phyloP scores from a whole-genome alignment of 495 filamentous ascomycete genomes.

The Zalerion maritima region DNA sequence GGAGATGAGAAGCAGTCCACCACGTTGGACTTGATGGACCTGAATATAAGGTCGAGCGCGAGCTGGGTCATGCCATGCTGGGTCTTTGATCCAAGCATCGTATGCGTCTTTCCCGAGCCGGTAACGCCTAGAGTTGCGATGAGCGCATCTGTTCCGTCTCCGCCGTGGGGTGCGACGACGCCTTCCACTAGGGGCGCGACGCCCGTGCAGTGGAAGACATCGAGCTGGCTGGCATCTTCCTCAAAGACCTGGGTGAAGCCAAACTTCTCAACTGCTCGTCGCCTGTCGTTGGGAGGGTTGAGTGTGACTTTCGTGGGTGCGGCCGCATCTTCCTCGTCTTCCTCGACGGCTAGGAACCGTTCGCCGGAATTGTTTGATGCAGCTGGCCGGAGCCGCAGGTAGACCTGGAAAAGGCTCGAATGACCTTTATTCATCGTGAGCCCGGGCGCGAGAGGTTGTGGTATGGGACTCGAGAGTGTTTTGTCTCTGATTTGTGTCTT shows the following conservation, averaged over 20 bases:
- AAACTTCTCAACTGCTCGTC: conserved; percentile 82
- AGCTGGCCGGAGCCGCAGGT: conserved; percentile 67
- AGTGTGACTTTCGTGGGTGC: conserved; percentile 72
- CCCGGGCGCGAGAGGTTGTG: too few relatives aligned
- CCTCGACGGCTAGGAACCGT: conserved; percentile 68
- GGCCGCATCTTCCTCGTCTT: conserved; percentile 23
- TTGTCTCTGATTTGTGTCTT: too few relatives aligned
- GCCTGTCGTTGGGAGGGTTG: conserved; percentile 69
- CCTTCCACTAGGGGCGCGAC: conserved; percentile 63
- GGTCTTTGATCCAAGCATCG: conserved; percentile 78
- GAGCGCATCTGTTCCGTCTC: conserved; percentile 73
- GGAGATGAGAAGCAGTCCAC: conserved; percentile 46
- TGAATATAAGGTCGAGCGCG: conserved; percentile 77
- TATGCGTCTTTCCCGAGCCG: conserved; percentile 95
- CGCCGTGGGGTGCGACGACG: conserved; percentile 51
- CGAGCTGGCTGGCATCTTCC: conserved; percentile 66
- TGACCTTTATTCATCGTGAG: conserved; percentile 20
- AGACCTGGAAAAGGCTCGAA: conserved; percentile 72
- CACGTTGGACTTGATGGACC: conserved; percentile 52
- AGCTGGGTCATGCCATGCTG: conserved; percentile 87
- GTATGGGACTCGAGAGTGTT: too few relatives aligned
- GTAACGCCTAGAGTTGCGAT: conserved; percentile 90
- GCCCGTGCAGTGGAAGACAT: conserved; percentile 74
- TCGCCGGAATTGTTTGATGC: conserved; percentile 29
- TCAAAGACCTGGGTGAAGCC: conserved; percentile 90